These are phyloP conservation scores for Puya raimondii DNA, from an alignment of 176 grass and related monocot genomes.

Conservation along the genomic window DNA sequence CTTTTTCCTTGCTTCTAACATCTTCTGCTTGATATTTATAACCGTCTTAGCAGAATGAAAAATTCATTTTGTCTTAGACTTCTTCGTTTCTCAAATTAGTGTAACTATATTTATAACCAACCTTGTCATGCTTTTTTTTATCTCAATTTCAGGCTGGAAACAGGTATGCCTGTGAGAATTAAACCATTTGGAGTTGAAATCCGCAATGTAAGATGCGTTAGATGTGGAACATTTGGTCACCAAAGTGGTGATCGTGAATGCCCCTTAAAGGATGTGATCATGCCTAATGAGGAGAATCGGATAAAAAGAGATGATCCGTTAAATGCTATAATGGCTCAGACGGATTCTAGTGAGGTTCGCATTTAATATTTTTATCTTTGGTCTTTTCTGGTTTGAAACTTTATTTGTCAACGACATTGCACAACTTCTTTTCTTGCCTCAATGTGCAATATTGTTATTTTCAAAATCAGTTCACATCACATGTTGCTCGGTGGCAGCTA, in stretches of 20 bases:
- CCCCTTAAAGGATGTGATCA: constrained; percentile 82
- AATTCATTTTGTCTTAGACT: background rate
- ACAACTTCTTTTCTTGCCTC: no score
- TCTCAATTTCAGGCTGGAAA: constrained; percentile 54
- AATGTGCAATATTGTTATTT: no score
- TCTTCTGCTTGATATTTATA: background rate
- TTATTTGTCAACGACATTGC: no score
- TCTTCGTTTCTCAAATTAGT: background rate
- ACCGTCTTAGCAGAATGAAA: background rate
- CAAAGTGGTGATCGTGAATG: constrained; percentile 96
- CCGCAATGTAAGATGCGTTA: constrained; percentile 91
- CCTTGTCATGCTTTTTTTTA: background rate
- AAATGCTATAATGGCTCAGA: constrained; percentile 78
- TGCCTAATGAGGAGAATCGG: constrained; percentile 94
- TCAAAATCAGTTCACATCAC: no score
- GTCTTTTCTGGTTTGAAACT: no score
- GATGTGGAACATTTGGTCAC: constrained; percentile 74
- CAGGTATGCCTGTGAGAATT: constrained; percentile 67
- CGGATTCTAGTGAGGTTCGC: constrained; percentile 69
- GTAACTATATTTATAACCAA: background rate
- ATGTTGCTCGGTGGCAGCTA: no score
- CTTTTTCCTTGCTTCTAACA: background rate
- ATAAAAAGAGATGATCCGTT: constrained; percentile 98
- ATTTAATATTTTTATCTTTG: background rate
- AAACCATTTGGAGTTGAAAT: constrained; percentile 95